Evolutionary conservation across 768 basidiomycete genomes (phyloP).

Genomic region (Piloderma croceum): DNA sequence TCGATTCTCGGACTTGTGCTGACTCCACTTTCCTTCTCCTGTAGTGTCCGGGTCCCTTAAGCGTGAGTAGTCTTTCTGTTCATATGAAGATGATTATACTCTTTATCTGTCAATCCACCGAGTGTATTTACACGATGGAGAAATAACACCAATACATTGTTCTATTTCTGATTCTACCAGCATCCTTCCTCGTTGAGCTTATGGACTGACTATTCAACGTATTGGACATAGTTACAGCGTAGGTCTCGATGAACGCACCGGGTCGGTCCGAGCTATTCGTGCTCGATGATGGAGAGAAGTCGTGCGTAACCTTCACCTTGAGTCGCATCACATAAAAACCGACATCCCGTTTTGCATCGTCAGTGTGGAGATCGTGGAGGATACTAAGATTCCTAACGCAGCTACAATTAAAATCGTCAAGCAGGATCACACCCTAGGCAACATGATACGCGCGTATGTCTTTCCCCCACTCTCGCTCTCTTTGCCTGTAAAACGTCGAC

Average conservation of each 20-base stretch:
- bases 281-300: constrained; percentile 88
- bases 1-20: constrained; percentile 4
- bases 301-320: constrained; percentile 51
- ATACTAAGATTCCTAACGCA: constrained; percentile 96
- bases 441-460: constrained; percentile 91
- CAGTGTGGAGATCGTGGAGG: constrained; percentile 88
- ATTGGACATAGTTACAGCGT: too few relatives aligned
- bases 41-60: too few relatives aligned
- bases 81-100: constrained; percentile 28
- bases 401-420: constrained; percentile 92
- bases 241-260: constrained; percentile 81
- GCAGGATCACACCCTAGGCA: constrained; percentile 95
- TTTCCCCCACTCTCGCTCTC: constrained; percentile 4
- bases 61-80: constrained; percentile 3
- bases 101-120: constrained; percentile 55
- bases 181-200: neutral
- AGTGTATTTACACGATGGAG: constrained; percentile 27
- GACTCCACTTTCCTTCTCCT: constrained; percentile 7
- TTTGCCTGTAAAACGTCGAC: too few relatives aligned
- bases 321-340: neutral
- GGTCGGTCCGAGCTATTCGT: constrained; percentile 87
- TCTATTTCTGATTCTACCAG: constrained; percentile 18
- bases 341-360: constrained; percentile 5
- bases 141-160: constrained; percentile 17
- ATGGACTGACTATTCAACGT: too few relatives aligned